A percentile compares a stretch with the other conserved stretches of the same genome.
Conservation (phyloP, 2,329 filamentous ascomycete species). For the Byssoonygena ceratinophila region DNA sequence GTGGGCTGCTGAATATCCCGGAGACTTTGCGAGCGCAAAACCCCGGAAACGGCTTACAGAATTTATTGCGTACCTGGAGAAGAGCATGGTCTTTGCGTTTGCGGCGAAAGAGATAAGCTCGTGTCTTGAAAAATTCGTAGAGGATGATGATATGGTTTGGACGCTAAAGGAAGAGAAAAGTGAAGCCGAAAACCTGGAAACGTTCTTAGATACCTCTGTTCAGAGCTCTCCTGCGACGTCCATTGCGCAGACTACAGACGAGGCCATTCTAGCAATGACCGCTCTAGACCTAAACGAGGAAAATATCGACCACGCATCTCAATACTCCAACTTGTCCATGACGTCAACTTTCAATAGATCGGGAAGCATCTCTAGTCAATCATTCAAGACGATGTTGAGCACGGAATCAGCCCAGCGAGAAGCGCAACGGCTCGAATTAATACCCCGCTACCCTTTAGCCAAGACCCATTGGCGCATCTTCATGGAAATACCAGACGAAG, state of each 20-base stretch:
- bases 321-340: slow-evolving; percentile 33
- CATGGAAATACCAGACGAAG: slow-evolving; percentile 74
- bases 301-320: slow-evolving; percentile 29
- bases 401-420: slow-evolving; percentile 69
- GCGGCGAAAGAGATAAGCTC: slow-evolving; percentile 75
- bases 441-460: slow-evolving; percentile 57
- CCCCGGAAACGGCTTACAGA: slow-evolving; percentile 62
- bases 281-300: slow-evolving; percentile 33
- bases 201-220: slow-evolving; percentile 32
- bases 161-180: slow-evolving; percentile 64
- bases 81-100: slow-evolving; percentile 69
- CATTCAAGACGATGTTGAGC: slow-evolving; percentile 31
- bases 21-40: slow-evolving; percentile 73
- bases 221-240: slow-evolving; percentile 33
- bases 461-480: slow-evolving; percentile 85
- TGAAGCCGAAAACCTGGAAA: slow-evolving; percentile 32
- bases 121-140: slow-evolving; percentile 63
- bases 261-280: slow-evolving; percentile 31
- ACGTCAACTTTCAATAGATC: slow-evolving; percentile 32
- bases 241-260: slow-evolving; percentile 23
- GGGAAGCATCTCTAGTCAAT: slow-evolving; percentile 34
- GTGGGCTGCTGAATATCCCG: slow-evolving; percentile 84
- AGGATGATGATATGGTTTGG: slow-evolving; percentile 91
- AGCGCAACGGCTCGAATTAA: slow-evolving; percentile 60
- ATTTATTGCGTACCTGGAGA: slow-evolving; percentile 65